Evolutionary conservation across 139 green algal genomes (phyloP).

Genomic region (Spirogloea muscicola): DNA sequence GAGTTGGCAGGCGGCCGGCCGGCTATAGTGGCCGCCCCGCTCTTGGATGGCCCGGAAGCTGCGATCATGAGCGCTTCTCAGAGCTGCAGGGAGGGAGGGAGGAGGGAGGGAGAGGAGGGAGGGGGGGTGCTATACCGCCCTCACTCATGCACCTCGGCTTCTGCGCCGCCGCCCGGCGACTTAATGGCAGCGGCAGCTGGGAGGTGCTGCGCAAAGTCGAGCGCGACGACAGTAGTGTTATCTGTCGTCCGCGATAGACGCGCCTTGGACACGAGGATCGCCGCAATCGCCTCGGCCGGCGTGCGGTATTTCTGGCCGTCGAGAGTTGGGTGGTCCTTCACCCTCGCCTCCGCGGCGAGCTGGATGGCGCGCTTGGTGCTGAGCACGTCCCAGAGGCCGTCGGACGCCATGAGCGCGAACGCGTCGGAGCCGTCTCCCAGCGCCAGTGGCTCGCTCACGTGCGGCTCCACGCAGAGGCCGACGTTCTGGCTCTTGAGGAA

Average conservation of each 20-base stretch:
- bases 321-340: too few species aligned
- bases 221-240: slow-evolving; percentile 32
- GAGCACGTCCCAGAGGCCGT: slow-evolving; percentile 43
- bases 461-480: slow-evolving; percentile 61
- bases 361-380: slow-evolving; percentile 27
- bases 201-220: too few species aligned
- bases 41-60: too few species aligned
- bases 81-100: too few species aligned
- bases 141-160: too few species aligned
- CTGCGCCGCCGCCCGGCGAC: too few species aligned
- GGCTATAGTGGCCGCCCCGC: too few species aligned
- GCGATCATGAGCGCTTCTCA: too few species aligned
- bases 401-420: slow-evolving; percentile 25
- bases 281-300: slow-evolving; percentile 4
- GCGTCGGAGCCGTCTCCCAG: slow-evolving; percentile 16
- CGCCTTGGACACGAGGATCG: slow-evolving; percentile 8
- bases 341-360: slow-evolving; percentile 27
- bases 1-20: too few species aligned
- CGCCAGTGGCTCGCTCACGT: slow-evolving; percentile 48
- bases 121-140: too few species aligned
- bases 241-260: slow-evolving; percentile 13
- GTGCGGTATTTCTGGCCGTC: background rate
- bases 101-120: too few species aligned
- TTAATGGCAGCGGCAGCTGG: too few species aligned
- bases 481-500: slow-evolving; percentile 71